Conservation (phyloP, 75 land plant genomes). For the Pseudotsuga menziesii region DNA sequence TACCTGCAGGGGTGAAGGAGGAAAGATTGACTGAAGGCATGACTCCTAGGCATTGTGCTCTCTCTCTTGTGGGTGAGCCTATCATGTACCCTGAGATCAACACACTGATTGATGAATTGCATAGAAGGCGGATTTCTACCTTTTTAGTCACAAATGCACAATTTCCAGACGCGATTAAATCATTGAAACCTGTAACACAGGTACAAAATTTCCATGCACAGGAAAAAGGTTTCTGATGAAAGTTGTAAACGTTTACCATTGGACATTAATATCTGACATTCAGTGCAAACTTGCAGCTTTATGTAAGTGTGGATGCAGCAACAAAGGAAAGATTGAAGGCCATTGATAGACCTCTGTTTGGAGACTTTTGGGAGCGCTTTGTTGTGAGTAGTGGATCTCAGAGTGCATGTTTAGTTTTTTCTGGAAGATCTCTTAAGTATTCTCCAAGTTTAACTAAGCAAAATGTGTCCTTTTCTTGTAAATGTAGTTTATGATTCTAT, state of each 20-base stretch:
- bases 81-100: constrained; percentile 98
- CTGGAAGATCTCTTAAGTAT: too few relatives aligned
- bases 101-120: constrained; percentile 78
- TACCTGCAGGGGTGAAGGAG: constrained; percentile 61
- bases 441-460: too few relatives aligned
- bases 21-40: constrained; percentile 84
- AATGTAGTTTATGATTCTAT: too few relatives aligned
- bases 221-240: neutral
- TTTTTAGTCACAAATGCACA: constrained; percentile 99
- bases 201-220: constrained; percentile 23
- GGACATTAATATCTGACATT: neutral
- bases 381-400: constrained; percentile 47
- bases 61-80: constrained; percentile 97
- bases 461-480: too few relatives aligned
- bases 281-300: constrained; percentile 58
- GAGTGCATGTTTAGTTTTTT: neutral
- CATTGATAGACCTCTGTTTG: constrained; percentile 92
- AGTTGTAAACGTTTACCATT: neutral
- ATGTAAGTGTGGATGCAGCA: constrained; percentile 98
- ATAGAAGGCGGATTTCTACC: constrained; percentile 76
- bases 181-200: constrained; percentile 83
- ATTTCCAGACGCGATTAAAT: constrained; percentile 80
- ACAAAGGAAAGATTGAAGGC: constrained; percentile 94
- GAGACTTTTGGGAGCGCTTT: constrained; percentile 96
- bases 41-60: constrained; percentile 87